Base-by-base conservation (phyloP, 2,329 filamentous ascomycete genomes). In the Plectosphaerella sp. region DNA sequence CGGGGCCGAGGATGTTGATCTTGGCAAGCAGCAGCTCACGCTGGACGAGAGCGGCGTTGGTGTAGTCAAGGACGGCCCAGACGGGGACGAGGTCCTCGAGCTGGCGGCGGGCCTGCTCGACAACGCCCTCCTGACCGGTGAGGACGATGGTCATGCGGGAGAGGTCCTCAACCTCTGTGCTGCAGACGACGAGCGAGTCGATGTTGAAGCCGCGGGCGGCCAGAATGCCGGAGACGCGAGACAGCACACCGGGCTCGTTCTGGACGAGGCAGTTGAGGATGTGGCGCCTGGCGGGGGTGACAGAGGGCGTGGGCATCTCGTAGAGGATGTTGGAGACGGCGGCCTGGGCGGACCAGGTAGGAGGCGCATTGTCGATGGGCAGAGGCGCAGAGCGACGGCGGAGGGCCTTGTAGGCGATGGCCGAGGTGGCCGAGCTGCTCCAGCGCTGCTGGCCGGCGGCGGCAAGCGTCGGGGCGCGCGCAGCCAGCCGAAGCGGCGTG, bases 61-160 rank as follows among this genome's bases (percentile, higher is more conserved):
- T 97, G 75, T 99, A 99, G 74, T 99, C 94, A 53, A 99, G 77
- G 35, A 99, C 94, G 50, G 94, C 94, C 94, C 94, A 99, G 54
- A 99, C 94, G 22, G 94, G 94, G 22, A 99, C 94, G 48, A 99
- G 78, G 65, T 99, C 94, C 73, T 99, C 94, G 52, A 99, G 78
- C 75, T 99, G 94, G 58, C 94, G 82, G 58, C 94, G 85, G 52
- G 94, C 94, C 75, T 99, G 94, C 79, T 99, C 94, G 25, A 99
- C 91, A 36, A 97, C 93, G 51, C 93, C 93, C 64, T 97, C 94
- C 73, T 97, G 92, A 14, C 94, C 94, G 52, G 91, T 91, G 49
- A 99, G 80, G 59, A 99, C 94, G 65, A 99, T 97, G 52, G 94
- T 99, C 94, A 99, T 99, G 67, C 94, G 91, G 35, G 91, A 96